Base-by-base conservation (phyloP, 495 filamentous ascomycete species). In the Aspergillus funiculosus region DNA sequence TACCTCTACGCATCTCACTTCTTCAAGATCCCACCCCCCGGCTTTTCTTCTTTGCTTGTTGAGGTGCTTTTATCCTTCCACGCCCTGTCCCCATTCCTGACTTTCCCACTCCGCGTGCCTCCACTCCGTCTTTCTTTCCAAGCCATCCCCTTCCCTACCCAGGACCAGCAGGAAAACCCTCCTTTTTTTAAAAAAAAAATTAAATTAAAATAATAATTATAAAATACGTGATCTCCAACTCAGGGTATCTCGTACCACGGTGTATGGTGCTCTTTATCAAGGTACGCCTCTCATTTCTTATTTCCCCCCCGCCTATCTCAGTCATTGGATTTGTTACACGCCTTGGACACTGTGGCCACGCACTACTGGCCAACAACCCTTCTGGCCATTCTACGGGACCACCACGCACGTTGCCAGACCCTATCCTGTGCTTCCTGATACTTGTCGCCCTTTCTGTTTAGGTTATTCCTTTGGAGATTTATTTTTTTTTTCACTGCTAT, bases 321-420 rank as follows among this genome's bases (percentile, higher is more conserved):
- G 25, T 36, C 21, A 39, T 46, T 42, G 50, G 14, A 24, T 44
- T 39, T 46, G 31, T 51, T 38, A 49, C 49, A 52, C 52, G 51
- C 49, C 49, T 46, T 38, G 18, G 21, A 25, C 46, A 40, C 35
- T 66, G 56, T 66, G 59, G 66, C 66, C 64, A 69, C 66, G 64
- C 66, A 69, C 66, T 52, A 36, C 51, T 50, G 45, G 46, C 43
- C 48, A n/a, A n/a, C n/a, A n/a, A 53, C 46, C 34, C 47, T 37
- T 49, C 47, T 43, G 41, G 25, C 41, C 50, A 51, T 58, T 52
- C 52, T 32, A 50, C 57, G 48, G 57, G 47, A 54, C 46, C 31
- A 53, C 45, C 44, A 50, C 46, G 44, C 48, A 51, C 36, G 51
- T 46, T 53, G 51, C 46, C 27, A 44, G 34, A 14, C 22, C 35